Evolutionary conservation across 208 protist species (phyloP).

Genomic region (Phytomonas serpens): DNA sequence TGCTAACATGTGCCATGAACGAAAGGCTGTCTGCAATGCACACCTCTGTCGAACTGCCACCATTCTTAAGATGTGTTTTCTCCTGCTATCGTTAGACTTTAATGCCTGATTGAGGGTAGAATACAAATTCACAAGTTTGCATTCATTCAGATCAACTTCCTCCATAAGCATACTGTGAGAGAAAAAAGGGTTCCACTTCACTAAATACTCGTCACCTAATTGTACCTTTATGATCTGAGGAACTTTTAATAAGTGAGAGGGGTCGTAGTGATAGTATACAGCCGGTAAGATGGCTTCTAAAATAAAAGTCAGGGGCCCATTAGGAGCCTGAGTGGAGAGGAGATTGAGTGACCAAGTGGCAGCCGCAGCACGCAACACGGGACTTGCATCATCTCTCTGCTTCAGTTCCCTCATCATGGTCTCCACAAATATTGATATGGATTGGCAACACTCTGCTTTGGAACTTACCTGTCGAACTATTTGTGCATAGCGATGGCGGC

Average conservation of each 20-base stretch:
- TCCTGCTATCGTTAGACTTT: conserved; percentile 33
- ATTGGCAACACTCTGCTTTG: conserved; percentile 46
- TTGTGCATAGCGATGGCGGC: conserved; percentile 67
- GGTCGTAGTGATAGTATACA: conserved; percentile 67
- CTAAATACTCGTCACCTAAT: conserved; percentile 11
- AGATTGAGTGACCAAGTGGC: conserved; percentile 73
- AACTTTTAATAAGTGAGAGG: conserved; percentile 21
- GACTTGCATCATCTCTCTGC: conserved; percentile 17
- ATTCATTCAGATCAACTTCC: conserved; percentile 31
- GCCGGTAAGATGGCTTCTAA: conserved; percentile 53
- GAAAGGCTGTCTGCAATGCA: conserved; percentile 27
- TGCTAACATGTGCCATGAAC: conserved; percentile 40
- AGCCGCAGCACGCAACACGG: conserved; percentile 32
- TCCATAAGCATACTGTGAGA: conserved; percentile 79
- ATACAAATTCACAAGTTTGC: conserved; percentile 22
- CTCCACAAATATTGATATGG: conserved; percentile 71
- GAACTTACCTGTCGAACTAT: conserved; percentile 35
- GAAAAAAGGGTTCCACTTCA: conserved; percentile 72
- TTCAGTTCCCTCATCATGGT: conserved; percentile 58
- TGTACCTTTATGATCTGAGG: conserved; percentile 13
- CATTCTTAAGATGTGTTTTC: conserved; percentile 28
- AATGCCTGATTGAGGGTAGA: conserved; percentile 28
- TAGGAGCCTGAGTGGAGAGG: conserved; percentile 23
- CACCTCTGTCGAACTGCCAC: conserved; percentile 17
- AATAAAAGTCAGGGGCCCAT: conserved; percentile 25